These are phyloP conservation scores for Lanmaoa rubissima DNA, from an alignment of 768 basidiomycete species.

Conservation along the genomic window DNA sequence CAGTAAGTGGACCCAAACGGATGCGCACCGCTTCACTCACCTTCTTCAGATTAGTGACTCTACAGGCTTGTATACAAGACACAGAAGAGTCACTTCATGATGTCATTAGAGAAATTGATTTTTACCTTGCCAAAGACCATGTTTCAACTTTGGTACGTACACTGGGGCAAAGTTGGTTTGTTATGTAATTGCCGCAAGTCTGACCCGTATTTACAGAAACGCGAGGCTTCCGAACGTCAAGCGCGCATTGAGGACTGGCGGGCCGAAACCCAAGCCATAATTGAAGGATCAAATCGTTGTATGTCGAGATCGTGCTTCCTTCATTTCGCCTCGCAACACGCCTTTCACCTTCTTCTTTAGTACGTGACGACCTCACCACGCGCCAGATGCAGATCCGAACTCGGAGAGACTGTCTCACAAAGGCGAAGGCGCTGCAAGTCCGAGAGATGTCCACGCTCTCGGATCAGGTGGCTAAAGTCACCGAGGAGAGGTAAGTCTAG, in stretches of 20 bases:
- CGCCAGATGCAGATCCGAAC: constrained; percentile 44
- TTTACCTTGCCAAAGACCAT: constrained; percentile 42
- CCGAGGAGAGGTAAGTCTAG: constrained; percentile 39
- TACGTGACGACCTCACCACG: constrained; percentile 40
- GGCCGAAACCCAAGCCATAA: constrained; percentile 40
- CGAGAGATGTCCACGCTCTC: constrained; percentile 28
- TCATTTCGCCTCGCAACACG: constrained; percentile 18
- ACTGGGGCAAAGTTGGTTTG: not conserved
- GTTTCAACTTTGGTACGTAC: constrained; percentile 40
- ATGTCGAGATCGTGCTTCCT: constrained; percentile 27
- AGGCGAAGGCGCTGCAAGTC: constrained; percentile 41
- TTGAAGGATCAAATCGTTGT: constrained; percentile 48
- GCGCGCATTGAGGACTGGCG: constrained; percentile 51
- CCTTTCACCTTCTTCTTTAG: constrained; percentile 30
- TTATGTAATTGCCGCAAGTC: constrained; percentile 28
- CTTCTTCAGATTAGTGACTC: constrained; percentile 45
- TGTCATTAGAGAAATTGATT: constrained; percentile 47
- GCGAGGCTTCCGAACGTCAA: constrained; percentile 67
- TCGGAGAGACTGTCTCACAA: constrained; percentile 46
- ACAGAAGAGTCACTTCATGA: constrained; percentile 48
- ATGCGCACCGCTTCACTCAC: not conserved
- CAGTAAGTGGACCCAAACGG: constrained; percentile 47
- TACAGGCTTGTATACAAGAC: constrained; percentile 53
- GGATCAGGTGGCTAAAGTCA: constrained; percentile 34
- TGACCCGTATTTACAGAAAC: constrained; percentile 45